phyloP scores from a whole-genome alignment of 208 protist species.

The Jaenimonas drosophilae region DNA sequence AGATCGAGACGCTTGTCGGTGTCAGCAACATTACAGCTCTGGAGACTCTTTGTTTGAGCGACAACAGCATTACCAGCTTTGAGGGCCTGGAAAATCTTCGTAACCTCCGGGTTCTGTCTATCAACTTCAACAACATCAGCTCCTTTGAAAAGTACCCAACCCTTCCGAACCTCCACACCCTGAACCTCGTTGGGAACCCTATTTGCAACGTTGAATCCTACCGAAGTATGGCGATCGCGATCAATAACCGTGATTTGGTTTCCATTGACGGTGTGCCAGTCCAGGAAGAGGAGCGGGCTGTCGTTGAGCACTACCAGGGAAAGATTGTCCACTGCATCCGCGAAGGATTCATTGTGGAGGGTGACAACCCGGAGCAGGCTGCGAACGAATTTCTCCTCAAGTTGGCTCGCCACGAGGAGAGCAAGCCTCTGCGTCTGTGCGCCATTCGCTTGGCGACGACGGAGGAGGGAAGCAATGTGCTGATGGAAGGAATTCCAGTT shows the following conservation, averaged over 20 bases:
- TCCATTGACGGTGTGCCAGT: constrained; percentile 85
- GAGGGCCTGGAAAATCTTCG: constrained; percentile 80
- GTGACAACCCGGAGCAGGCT: constrained; percentile 68
- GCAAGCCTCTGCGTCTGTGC: constrained; percentile 72
- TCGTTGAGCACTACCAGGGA: constrained; percentile 79
- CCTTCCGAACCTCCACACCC: constrained; percentile 80
- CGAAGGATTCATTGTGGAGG: constrained; percentile 86
- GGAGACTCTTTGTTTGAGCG: constrained; percentile 87
- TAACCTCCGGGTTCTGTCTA: constrained; percentile 83
- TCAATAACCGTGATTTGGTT: constrained; percentile 66
- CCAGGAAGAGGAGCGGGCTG: constrained; percentile 76
- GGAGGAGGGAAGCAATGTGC: constrained; percentile 49
- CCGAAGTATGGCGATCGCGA: constrained; percentile 87
- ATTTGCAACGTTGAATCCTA: constrained; percentile 78
- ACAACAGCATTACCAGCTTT: constrained; percentile 88
- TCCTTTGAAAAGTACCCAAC: constrained; percentile 79
- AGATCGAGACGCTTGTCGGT: constrained; percentile 78
- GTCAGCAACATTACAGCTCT: constrained; percentile 70
- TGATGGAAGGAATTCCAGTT: constrained; percentile 77
- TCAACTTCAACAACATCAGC: constrained; percentile 91
- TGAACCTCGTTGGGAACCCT: constrained; percentile 89
- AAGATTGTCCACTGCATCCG: constrained; percentile 87
- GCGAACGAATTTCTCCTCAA: constrained; percentile 82
- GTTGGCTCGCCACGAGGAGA: constrained; percentile 59
- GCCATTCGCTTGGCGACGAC: constrained; percentile 53